Base-by-base conservation (phyloP, 108 stramenopile genomes). In the Cylindrotheca closterium region DNA sequence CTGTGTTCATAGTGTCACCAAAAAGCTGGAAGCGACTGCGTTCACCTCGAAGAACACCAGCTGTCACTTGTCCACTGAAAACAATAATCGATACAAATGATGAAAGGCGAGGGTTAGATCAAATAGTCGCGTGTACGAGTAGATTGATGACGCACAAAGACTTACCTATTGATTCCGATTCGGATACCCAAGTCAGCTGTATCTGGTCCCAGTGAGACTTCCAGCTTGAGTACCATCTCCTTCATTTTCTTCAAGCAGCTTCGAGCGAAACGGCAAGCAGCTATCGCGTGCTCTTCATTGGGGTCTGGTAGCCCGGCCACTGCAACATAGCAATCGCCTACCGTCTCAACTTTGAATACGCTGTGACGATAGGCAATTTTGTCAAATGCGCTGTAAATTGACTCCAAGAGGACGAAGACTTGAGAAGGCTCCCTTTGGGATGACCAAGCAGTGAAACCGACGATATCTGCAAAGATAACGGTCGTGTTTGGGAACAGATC, bases 401-500 rank as follows among this genome's bases (percentile, higher is more conserved):
- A 70, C 57, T 82, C 75, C 0, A 82, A 51, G 62, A 78, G 68
- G 17, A 53, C 61, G 7, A 77, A 77, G 42, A 82, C 73, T 37
- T 73, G 70, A 2, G 52, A 42, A 2, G 80, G 80, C 19, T 74
- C 63, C 19, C 73, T 15, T 17, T 4, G 3, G 7, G 61, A 63
- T 2, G 19, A 22, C 61, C 61, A 63, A 28, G 61, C 61, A 30
- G 61, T 63, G 49, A 63, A 63, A 64, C 79, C 75, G 18, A 67
- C 81, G 46, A 82, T 82, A 58, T 81, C 80, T 1, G 75, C 70
- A 68, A 81, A 81, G 70, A 81, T 67, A 30, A 81, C 77, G 21
- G 76, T 74, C 3, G 77, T 73, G 45, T 70, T 56, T 30, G 63
- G 69, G 45, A 81, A 81, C 46, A 81, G 51, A 42, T 81, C 80